These are phyloP conservation scores for Zygosaccharomyces sapae DNA, from an alignment of 1,139 yeast genomes.

Conservation along the genomic window DNA sequence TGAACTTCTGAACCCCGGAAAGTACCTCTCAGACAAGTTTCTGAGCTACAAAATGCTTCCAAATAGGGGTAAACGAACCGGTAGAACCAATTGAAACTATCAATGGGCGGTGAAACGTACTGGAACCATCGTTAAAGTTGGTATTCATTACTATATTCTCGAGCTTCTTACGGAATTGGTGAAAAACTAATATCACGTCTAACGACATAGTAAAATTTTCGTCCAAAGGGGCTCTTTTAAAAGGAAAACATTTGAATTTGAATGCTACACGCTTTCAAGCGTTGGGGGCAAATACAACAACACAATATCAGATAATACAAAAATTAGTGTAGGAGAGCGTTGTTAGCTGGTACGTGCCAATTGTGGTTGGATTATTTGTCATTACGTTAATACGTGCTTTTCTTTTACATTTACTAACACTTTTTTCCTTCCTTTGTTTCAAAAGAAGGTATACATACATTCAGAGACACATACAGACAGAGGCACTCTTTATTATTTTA, in stretches of 20 bases:
- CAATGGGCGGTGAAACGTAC: not conserved
- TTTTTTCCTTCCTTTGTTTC: not conserved
- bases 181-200: not conserved
- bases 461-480: not conserved
- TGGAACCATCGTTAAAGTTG: too few species aligned
- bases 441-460: not conserved
- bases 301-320: not conserved
- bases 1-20: not conserved
- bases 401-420: not conserved
- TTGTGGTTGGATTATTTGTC: constrained; percentile 1
- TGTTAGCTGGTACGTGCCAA: constrained; percentile 6
- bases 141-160: not conserved
- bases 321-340: constrained; percentile 3
- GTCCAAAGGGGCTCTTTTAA: constrained; percentile 5
- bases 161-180: not conserved
- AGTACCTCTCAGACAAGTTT: not conserved
- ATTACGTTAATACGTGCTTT: not conserved
- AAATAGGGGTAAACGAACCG: not conserved
- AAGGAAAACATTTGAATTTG: not conserved
- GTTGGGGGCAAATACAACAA: not conserved
- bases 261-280: not conserved
- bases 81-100: not conserved
- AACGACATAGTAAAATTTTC: constrained; percentile 11
- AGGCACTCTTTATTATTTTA: constrained; percentile 8
- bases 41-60: not conserved